Evolutionary conservation across 345 rosid species (phyloP).

Genomic region (Lumnitzera littorea): DNA sequence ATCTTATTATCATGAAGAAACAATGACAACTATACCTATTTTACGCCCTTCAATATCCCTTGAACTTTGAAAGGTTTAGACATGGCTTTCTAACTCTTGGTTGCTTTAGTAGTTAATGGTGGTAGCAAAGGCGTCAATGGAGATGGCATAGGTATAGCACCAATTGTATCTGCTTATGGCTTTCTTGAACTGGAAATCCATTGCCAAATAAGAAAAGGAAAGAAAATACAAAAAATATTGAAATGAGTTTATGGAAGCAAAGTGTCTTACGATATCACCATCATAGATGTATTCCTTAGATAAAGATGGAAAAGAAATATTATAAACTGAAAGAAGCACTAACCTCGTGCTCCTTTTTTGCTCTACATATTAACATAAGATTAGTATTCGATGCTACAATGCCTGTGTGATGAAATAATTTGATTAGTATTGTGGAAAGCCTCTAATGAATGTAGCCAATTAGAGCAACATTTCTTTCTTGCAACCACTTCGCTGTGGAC

Average conservation of each 20-base stretch:
- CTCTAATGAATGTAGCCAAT: too few species aligned
- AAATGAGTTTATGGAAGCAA: not conserved
- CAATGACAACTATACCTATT: conserved; percentile 39
- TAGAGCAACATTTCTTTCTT: too few species aligned
- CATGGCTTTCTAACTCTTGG: conserved; percentile 51
- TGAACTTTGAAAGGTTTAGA: conserved; percentile 66
- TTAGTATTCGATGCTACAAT: too few species aligned
- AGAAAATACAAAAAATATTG: not conserved
- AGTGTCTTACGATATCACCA: not conserved
- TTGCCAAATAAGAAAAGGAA: conserved; percentile 18
- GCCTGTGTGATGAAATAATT: too few species aligned
- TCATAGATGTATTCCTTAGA: too few species aligned
- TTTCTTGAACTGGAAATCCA: conserved; percentile 67
- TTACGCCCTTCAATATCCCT: conserved; percentile 78
- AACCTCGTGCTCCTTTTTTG: too few species aligned
- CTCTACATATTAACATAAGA: too few species aligned
- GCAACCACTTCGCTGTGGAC: too few species aligned
- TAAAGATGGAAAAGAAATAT: too few species aligned
- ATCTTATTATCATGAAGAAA: not conserved
- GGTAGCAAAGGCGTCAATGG: conserved; percentile 61
- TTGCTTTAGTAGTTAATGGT: conserved; percentile 38
- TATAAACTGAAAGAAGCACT: too few species aligned
- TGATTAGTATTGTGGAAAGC: too few species aligned
- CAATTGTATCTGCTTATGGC: conserved; percentile 37
- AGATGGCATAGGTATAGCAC: conserved; percentile 65